Evolutionary conservation across 345 rosid genomes (phyloP).

Genomic region (Eucalyptus sp.): DNA sequence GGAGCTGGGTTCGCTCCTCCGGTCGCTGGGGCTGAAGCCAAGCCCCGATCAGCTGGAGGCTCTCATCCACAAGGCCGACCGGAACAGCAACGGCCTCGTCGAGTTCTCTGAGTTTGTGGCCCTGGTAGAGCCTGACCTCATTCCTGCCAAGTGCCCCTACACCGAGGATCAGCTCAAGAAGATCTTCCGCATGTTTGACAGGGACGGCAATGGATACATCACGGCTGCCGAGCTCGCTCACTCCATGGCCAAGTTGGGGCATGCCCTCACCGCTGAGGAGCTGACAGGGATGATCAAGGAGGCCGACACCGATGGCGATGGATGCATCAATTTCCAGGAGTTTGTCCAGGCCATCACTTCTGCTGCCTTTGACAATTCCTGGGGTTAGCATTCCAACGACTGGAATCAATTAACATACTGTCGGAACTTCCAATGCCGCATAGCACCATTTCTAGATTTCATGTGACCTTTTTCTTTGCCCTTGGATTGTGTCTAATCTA

Average conservation of each 20-base stretch:
- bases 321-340: slow-evolving; percentile 70
- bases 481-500: not conserved
- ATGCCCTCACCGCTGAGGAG: slow-evolving; percentile 70
- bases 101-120: slow-evolving; percentile 78
- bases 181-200: slow-evolving; percentile 58
- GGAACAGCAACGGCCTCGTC: slow-evolving; percentile 59
- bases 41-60: slow-evolving; percentile 61
- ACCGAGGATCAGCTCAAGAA: slow-evolving; percentile 55
- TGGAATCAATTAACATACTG: not conserved
- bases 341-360: slow-evolving; percentile 69
- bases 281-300: slow-evolving; percentile 84
- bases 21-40: slow-evolving; percentile 62
- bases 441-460: not conserved
- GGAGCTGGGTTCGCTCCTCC: slow-evolving; percentile 72
- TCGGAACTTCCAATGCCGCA: not conserved
- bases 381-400: slow-evolving; percentile 22
- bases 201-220: slow-evolving; percentile 64
- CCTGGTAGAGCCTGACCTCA: slow-evolving; percentile 68
- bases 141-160: slow-evolving; percentile 49
- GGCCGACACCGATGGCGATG: slow-evolving; percentile 82
- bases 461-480: not conserved
- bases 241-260: slow-evolving; percentile 76
- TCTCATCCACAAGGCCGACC: slow-evolving; percentile 57
- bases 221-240: slow-evolving; percentile 78
- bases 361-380: slow-evolving; percentile 78